Evolutionary conservation across 495 filamentous ascomycete species (phyloP).

Genomic region (Aspergillus diversus): DNA sequence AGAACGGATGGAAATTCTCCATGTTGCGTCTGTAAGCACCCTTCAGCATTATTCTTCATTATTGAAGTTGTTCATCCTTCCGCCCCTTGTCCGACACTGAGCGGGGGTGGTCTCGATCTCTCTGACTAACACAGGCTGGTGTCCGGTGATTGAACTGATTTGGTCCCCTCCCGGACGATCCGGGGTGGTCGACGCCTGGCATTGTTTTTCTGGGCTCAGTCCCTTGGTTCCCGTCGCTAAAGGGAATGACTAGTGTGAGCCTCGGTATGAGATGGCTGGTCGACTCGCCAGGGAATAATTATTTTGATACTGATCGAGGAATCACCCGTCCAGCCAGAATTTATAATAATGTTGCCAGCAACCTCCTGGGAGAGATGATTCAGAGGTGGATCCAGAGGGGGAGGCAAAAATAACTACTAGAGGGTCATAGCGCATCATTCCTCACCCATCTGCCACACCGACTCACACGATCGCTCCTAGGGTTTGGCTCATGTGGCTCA

Average conservation of each 20-base stretch:
- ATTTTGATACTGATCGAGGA: neutral
- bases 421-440: neutral
- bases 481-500: constrained; percentile 6
- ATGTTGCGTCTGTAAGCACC: too few relatives aligned
- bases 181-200: constrained; percentile 18
- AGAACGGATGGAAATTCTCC: too few relatives aligned
- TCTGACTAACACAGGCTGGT: neutral
- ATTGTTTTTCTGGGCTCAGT: constrained; percentile 8
- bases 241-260: neutral
- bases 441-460: neutral
- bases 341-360: too few relatives aligned
- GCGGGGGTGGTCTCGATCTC: constrained; percentile 1
- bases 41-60: too few relatives aligned
- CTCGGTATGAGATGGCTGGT: constrained; percentile 2
- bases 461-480: neutral
- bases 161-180: constrained; percentile 26
- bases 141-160: constrained; percentile 10
- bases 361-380: too few relatives aligned
- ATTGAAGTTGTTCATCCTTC: neutral
- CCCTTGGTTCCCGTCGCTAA: neutral
- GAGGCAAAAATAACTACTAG: neutral
- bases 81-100: neutral
- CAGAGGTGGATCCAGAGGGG: neutral
- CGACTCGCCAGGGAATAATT: neutral
- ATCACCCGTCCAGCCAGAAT: too few relatives aligned